Evolutionary conservation across 176 grass and related monocot species (phyloP).

Genomic region (Tillandsia leiboldiana): DNA sequence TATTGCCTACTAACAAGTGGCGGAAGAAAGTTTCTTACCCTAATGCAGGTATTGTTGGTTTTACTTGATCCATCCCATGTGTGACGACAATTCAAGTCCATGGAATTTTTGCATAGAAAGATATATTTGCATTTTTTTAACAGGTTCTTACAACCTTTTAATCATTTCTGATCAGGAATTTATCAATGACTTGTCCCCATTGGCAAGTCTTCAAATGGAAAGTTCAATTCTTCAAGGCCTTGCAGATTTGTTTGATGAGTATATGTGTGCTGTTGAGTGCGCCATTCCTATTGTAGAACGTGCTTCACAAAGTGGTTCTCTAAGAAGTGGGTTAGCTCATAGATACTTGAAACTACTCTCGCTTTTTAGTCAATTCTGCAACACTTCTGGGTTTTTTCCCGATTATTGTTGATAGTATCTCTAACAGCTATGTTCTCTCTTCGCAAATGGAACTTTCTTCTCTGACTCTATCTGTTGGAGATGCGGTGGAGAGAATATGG

Average conservation of each 20-base stretch:
- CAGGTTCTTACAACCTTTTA: background rate
- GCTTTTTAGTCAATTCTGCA: conserved; percentile 34
- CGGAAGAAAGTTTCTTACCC: conserved; percentile 35
- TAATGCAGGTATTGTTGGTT: conserved; percentile 20
- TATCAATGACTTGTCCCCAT: conserved; percentile 27
- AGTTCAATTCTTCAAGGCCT: conserved; percentile 25
- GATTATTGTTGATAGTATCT: conserved; percentile 14
- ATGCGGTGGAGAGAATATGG: conserved; percentile 33
- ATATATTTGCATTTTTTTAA: background rate
- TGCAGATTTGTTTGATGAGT: conserved; percentile 32
- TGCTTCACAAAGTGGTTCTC: background rate
- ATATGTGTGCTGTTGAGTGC: conserved; percentile 26
- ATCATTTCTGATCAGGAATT: conserved; percentile 23
- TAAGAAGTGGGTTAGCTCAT: conserved; percentile 1
- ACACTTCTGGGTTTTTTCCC: conserved; percentile 38
- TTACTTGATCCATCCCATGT: background rate
- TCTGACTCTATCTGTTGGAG: conserved; percentile 23
- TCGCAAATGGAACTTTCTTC: conserved; percentile 2
- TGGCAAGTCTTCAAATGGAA: conserved; percentile 25
- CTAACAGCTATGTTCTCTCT: background rate
- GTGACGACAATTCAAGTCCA: background rate
- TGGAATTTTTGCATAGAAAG: too few relatives aligned
- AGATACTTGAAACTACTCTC: conserved; percentile 31
- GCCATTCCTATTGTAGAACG: conserved; percentile 7
- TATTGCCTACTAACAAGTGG: conserved; percentile 42